These are phyloP conservation scores for Pythium biforme DNA, from an alignment of 352 stramenopile species.

Conservation along the genomic window DNA sequence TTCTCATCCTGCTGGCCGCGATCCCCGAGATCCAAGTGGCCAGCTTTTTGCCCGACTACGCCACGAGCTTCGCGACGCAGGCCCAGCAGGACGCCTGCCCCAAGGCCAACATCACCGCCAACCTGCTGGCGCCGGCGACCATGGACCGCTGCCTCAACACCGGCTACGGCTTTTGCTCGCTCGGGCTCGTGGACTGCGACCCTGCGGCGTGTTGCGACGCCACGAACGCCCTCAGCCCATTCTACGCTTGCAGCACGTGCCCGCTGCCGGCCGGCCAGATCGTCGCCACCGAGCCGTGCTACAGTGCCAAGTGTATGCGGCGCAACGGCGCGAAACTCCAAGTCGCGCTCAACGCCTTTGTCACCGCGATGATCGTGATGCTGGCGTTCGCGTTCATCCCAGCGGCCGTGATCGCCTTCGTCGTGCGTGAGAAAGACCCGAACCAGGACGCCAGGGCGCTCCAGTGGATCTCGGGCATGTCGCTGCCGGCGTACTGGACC, in stretches of 20 bases:
- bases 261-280: not conserved
- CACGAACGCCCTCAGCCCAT: slow-evolving; percentile 33
- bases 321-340: slow-evolving; percentile 61
- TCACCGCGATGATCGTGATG: slow-evolving; percentile 58
- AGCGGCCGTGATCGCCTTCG: slow-evolving; percentile 57
- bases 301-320: slow-evolving; percentile 40
- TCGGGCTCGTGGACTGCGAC: slow-evolving; percentile 45
- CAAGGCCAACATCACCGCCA: slow-evolving; percentile 23
- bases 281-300: slow-evolving; percentile 15
- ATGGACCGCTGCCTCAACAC: slow-evolving; percentile 5
- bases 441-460: slow-evolving; percentile 64
- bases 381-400: slow-evolving; percentile 72
- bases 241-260: slow-evolving; percentile 35
- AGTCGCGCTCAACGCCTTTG: slow-evolving; percentile 59
- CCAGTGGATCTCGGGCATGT: slow-evolving; percentile 61
- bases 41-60: slow-evolving; percentile 44
- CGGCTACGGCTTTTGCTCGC: slow-evolving; percentile 40
- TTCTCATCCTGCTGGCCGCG: slow-evolving; percentile 40
- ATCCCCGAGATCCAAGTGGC: slow-evolving; percentile 47
- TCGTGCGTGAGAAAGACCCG: slow-evolving; percentile 64
- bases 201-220: slow-evolving; percentile 38
- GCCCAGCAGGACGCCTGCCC: slow-evolving; percentile 32
- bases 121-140: slow-evolving; percentile 13
- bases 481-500: slow-evolving; percentile 55
- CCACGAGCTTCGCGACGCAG: slow-evolving; percentile 18